phyloP scores from a whole-genome alignment of 2,329 filamentous ascomycete genomes.

The Lomentospora prolificans region DNA sequence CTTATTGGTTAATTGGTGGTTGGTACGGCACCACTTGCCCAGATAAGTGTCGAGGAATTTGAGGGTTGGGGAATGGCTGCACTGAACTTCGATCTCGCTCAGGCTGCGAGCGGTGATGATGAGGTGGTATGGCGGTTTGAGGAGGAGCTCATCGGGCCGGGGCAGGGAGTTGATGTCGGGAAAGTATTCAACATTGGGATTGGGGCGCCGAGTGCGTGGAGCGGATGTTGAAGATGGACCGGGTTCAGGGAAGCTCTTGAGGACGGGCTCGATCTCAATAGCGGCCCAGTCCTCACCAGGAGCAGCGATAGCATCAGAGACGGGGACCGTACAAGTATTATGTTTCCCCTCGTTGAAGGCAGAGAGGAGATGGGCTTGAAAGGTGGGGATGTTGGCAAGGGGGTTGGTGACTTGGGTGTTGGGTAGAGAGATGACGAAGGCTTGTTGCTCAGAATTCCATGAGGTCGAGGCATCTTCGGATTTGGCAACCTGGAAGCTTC shows the following conservation, averaged over 20 bases:
- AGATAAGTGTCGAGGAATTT: conserved; percentile 35
- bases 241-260: conserved; percentile 21
- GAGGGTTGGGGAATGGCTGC: conserved; percentile 36
- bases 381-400: conserved; percentile 24
- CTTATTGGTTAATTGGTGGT: conserved; percentile 26
- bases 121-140: conserved; percentile 37
- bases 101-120: conserved; percentile 23
- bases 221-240: neutral
- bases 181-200: conserved; percentile 23
- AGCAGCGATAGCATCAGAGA: conserved; percentile 1
- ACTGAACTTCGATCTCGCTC: conserved; percentile 29
- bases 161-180: conserved; percentile 30
- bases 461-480: conserved; percentile 20
- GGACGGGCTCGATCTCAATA: conserved; percentile 20
- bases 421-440: conserved; percentile 30
- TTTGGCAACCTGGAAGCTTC: conserved; percentile 17
- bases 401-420: conserved; percentile 20
- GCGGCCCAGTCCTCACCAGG: conserved; percentile 34
- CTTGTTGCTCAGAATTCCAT: conserved; percentile 26
- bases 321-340: conserved; percentile 3
- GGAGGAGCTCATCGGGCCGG: conserved; percentile 36
- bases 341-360: conserved; percentile 23
- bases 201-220: neutral
- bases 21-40: conserved; percentile 34
- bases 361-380: conserved; percentile 23